phyloP scores from a whole-genome alignment of 129 eudicot genomes.

The Logfia minima region DNA sequence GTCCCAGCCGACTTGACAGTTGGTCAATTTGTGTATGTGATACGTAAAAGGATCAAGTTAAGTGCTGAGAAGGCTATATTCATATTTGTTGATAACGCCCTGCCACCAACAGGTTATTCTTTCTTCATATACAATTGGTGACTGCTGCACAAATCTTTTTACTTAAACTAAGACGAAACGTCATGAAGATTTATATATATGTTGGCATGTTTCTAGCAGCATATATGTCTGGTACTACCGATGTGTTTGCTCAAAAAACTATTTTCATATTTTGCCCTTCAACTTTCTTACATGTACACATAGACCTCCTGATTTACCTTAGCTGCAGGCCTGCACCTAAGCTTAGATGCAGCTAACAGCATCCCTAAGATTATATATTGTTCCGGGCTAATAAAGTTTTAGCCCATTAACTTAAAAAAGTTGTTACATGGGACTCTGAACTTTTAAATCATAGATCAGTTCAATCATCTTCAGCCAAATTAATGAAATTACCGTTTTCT shows the following conservation, averaged over 20 bases:
- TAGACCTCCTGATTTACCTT: neutral
- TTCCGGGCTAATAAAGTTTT: neutral
- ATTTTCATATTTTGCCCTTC: neutral
- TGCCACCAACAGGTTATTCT: conserved; percentile 82
- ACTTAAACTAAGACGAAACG: neutral
- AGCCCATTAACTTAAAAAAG: neutral
- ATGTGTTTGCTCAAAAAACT: neutral
- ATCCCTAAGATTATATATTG: no score
- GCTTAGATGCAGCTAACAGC: neutral
- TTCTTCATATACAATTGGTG: neutral
- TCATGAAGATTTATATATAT: neutral
- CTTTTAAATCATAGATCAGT: neutral
- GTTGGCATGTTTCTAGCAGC: neutral
- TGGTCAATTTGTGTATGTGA: conserved; percentile 92
- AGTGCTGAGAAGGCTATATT: conserved; percentile 95
- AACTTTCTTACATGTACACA: neutral
- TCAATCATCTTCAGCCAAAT: neutral
- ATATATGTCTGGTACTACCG: neutral
- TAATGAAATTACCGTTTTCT: neutral
- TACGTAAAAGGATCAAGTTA: conserved; percentile 87
- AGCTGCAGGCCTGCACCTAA: neutral
- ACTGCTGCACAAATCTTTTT: neutral
- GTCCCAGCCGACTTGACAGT: conserved; percentile 96
- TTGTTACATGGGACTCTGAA: neutral
- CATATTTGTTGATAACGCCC: conserved; percentile 73